Percentiles rank a stretch among this genome's conserved stretches.
These are phyloP conservation scores for Fusarium sp. DNA, from an alignment of 2,329 filamentous ascomycete genomes.

Conservation along the genomic window DNA sequence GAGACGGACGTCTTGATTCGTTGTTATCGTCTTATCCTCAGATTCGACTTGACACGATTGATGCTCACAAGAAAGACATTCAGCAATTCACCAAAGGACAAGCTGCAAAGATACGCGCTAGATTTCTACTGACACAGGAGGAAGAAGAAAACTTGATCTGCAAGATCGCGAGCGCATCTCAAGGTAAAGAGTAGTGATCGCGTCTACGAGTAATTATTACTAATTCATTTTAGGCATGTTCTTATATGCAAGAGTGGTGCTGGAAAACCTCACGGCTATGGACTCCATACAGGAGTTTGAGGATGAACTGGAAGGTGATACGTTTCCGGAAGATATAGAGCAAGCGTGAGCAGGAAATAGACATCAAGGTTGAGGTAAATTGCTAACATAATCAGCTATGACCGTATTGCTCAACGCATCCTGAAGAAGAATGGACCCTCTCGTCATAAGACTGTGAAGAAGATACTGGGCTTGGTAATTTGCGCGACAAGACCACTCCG, in stretches of 20 bases:
- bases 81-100: fast-evolving
- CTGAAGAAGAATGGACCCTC: fast-evolving
- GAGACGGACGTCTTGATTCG: not conserved
- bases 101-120: fast-evolving
- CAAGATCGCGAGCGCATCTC: fast-evolving
- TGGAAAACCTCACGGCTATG: fast-evolving
- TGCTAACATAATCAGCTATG: not conserved
- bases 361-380: no score
- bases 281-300: not conserved
- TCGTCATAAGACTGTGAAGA: fast-evolving
- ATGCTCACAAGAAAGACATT: fast-evolving
- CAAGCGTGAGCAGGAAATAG: not conserved
- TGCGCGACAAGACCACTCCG: fast-evolving
- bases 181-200: not conserved
- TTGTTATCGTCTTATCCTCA: fast-evolving
- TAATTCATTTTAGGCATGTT: not conserved
- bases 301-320: fast-evolving
- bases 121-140: fast-evolving
- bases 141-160: fast-evolving
- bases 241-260: fast-evolving
- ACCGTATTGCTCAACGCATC: fast-evolving
- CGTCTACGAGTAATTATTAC: not conserved
- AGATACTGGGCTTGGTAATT: fast-evolving
- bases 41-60: fast-evolving
- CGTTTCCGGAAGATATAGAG: fast-evolving